These are phyloP conservation scores for Clavispora vitiphila DNA, from an alignment of 805 yeast species.

Conservation along the genomic window DNA sequence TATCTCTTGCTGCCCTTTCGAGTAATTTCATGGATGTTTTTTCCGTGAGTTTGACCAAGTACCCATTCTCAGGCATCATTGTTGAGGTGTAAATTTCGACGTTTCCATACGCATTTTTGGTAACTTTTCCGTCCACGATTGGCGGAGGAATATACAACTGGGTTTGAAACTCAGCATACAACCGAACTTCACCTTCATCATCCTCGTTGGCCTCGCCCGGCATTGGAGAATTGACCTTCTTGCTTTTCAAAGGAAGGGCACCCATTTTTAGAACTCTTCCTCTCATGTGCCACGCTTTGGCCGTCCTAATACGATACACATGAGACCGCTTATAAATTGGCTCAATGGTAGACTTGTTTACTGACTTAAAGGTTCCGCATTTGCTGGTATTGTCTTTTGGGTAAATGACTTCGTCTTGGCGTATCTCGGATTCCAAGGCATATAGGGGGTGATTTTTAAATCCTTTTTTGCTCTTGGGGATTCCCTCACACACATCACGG, in stretches of 20 bases:
- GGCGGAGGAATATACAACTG: slow-evolving; percentile 64
- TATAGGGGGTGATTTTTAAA: slow-evolving; percentile 84
- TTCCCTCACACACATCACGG: slow-evolving; percentile 70
- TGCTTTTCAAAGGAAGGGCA: slow-evolving; percentile 54
- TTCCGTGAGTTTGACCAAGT: slow-evolving; percentile 36
- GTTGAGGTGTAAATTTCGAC: slow-evolving; percentile 70
- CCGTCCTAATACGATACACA: slow-evolving; percentile 60
- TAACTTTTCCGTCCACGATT: slow-evolving; percentile 59
- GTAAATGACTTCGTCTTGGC: slow-evolving; percentile 64
- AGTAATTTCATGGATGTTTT: slow-evolving; percentile 42
- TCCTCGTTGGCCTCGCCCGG: slow-evolving; percentile 40
- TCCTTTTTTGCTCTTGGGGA: slow-evolving; percentile 80
- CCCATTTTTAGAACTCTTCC: slow-evolving; percentile 77
- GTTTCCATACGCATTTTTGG: slow-evolving; percentile 76
- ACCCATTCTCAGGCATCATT: slow-evolving; percentile 84
- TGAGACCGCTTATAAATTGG: slow-evolving; percentile 67
- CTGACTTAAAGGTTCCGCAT: slow-evolving; percentile 65
- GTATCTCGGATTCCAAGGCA: slow-evolving; percentile 71
- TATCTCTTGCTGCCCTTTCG: slow-evolving; percentile 60
- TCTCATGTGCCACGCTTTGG: slow-evolving; percentile 79
- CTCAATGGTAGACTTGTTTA: slow-evolving; percentile 24
- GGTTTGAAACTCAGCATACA: slow-evolving; percentile 80
- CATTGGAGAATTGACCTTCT: slow-evolving; percentile 20
- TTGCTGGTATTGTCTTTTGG: slow-evolving; percentile 50
- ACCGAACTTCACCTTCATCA: slow-evolving; percentile 45